phyloP scores from a whole-genome alignment of 768 basidiomycete species.

The Pholiota microspora region DNA sequence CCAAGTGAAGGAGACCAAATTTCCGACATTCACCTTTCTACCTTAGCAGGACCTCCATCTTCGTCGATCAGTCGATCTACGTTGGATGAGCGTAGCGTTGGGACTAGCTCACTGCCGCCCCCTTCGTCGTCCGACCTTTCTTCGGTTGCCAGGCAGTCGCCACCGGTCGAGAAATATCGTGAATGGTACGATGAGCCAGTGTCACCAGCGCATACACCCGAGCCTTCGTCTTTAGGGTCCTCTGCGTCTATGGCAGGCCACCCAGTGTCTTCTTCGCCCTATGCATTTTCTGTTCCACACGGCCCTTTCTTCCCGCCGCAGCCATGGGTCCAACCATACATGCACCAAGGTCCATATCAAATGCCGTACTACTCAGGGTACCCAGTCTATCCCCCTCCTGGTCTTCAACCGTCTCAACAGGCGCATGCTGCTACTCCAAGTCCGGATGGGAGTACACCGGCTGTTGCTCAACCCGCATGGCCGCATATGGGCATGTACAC shows the following conservation, averaged over 20 bases:
- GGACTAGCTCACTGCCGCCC: background rate
- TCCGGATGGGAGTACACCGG: constrained; percentile 35
- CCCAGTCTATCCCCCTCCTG: constrained; percentile 39
- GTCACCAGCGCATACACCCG: constrained; percentile 34
- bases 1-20: background rate
- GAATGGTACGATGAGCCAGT: constrained; percentile 45
- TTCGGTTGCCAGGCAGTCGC: constrained; percentile 4
- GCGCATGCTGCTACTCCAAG: constrained; percentile 32
- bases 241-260: constrained; percentile 25
- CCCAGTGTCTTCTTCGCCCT: constrained; percentile 18
- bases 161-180: constrained; percentile 32
- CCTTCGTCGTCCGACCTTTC: constrained; percentile 7
- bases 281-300: constrained; percentile 37
- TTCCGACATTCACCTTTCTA: constrained; percentile 7
- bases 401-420: constrained; percentile 22
- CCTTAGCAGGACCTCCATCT: constrained; percentile 7
- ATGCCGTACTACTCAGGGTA: constrained; percentile 49
- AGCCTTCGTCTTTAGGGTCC: constrained; percentile 30
- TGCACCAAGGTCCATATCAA: constrained; percentile 50
- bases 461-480: constrained; percentile 33
- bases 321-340: constrained; percentile 54
- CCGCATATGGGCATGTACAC: constrained; percentile 41
- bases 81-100: background rate
- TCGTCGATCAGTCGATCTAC: constrained; percentile 4
- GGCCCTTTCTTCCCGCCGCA: constrained; percentile 45